A percentile compares a stretch with the other conserved stretches of the same genome.
Conservation (phyloP, 495 filamentous ascomycete genomes). For the Daldinia vernicosa region DNA sequence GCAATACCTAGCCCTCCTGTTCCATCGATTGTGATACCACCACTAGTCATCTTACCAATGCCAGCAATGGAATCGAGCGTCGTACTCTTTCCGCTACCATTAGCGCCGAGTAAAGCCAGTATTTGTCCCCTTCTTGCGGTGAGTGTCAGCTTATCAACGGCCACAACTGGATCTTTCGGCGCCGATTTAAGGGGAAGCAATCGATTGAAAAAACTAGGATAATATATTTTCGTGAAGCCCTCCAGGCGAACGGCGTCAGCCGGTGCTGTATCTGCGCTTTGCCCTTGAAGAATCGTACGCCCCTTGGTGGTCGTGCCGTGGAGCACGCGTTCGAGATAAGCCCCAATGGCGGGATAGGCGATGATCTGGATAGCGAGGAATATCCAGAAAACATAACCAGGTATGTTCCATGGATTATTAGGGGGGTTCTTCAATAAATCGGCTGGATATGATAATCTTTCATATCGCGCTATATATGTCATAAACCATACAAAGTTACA, state of each 20-base stretch:
- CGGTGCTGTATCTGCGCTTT: constrained; percentile 45
- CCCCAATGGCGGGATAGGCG: constrained; percentile 74
- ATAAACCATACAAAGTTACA: constrained; percentile 81
- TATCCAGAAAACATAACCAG: constrained; percentile 72
- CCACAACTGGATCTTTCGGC: constrained; percentile 69
- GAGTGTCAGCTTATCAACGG: constrained; percentile 74
- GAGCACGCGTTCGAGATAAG: constrained; percentile 73
- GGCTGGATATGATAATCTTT: constrained; percentile 62
- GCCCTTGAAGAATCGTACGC: constrained; percentile 59
- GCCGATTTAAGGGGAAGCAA: constrained; percentile 64
- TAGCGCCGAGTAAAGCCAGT: constrained; percentile 81
- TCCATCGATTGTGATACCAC: constrained; percentile 74
- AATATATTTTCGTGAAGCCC: constrained; percentile 77
- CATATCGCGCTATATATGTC: constrained; percentile 72
- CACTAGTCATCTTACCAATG: constrained; percentile 72
- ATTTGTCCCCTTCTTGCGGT: constrained; percentile 77
- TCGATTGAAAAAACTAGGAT: constrained; percentile 67
- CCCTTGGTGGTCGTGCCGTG: constrained; percentile 76
- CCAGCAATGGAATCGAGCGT: constrained; percentile 88
- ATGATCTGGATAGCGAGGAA: constrained; percentile 78
- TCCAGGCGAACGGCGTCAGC: constrained; percentile 69
- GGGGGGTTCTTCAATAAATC: constrained; percentile 67
- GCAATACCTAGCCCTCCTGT: constrained; percentile 84
- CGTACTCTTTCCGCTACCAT: constrained; percentile 87
- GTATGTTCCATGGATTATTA: constrained; percentile 66